Evolutionary conservation across 331 rosid genomes (phyloP).

Genomic region (Telfairia occidentalis): DNA sequence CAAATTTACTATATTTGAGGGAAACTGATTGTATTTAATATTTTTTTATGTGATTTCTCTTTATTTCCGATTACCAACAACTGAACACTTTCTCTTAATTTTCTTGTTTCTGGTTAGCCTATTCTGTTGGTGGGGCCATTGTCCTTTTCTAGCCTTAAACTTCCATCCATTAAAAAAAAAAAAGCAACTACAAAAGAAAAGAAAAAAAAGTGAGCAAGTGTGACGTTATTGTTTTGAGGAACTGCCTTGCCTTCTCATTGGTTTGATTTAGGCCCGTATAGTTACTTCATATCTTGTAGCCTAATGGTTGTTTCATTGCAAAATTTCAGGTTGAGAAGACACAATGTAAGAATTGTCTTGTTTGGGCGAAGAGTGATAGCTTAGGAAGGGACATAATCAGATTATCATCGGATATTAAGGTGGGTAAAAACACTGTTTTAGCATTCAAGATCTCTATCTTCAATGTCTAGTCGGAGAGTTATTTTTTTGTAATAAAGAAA

Average conservation of each 20-base stretch:
- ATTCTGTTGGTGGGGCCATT: not conserved
- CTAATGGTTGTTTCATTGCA: slow-evolving; percentile 8
- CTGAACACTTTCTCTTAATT: not conserved
- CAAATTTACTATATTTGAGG: too few relatives aligned
- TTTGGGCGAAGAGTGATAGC: slow-evolving; percentile 86
- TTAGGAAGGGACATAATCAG: slow-evolving; percentile 66
- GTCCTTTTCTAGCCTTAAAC: not conserved
- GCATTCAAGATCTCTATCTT: not conserved
- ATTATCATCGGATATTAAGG: slow-evolving; percentile 47
- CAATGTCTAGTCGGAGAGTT: not conserved
- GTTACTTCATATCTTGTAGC: not conserved
- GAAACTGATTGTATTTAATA: not conserved
- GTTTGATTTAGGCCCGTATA: not conserved
- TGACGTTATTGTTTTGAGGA: not conserved
- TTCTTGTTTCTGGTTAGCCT: not conserved
- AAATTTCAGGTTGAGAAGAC: slow-evolving; percentile 54
- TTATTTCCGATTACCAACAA: not conserved
- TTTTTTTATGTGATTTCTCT: not conserved
- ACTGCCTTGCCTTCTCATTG: not conserved
- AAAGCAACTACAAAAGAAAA: not conserved
- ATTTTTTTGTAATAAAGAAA: not conserved
- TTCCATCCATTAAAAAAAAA: not conserved
- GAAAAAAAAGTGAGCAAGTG: not conserved
- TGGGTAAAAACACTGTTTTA: slow-evolving; percentile 18
- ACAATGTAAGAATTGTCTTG: slow-evolving; percentile 57